phyloP scores from a whole-genome alignment of 2,329 filamentous ascomycete species.

The Claviceps sp. region DNA sequence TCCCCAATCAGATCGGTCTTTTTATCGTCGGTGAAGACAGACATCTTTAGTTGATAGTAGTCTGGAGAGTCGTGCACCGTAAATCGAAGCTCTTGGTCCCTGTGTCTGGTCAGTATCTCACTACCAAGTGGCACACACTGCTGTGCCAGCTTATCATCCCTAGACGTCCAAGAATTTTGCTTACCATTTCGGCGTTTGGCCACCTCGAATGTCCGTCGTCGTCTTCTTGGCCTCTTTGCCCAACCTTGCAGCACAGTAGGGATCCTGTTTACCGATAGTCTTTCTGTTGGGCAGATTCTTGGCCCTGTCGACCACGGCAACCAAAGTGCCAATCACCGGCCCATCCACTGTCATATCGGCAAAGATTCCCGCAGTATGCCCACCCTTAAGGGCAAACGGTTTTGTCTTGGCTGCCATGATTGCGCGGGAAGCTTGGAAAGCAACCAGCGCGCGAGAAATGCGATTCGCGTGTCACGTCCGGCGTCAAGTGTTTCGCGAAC shows the following conservation, averaged over 20 bases:
- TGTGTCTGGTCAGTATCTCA: conserved; percentile 24
- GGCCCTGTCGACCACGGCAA: conserved; percentile 82
- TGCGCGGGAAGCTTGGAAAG: neutral
- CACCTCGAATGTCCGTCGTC: conserved; percentile 80
- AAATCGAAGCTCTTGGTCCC: conserved; percentile 96
- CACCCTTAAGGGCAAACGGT: conserved; percentile 42
- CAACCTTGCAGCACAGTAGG: conserved; percentile 84
- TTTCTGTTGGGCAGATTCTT: conserved; percentile 96
- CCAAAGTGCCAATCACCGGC: conserved; percentile 82
- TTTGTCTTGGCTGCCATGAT: conserved; percentile 41
- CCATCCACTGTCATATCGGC: conserved; percentile 90
- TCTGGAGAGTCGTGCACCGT: conserved; percentile 92
- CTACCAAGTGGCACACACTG: no score
- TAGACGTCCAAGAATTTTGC: conserved; percentile 4
- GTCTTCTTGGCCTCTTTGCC: conserved; percentile 98
- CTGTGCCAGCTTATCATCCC: no score
- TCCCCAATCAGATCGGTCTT: conserved; percentile 95
- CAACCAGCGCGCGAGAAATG: neutral
- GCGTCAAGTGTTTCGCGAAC: neutral
- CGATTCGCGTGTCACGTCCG: conserved; percentile 1
- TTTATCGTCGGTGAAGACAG: conserved; percentile 96
- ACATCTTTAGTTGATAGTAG: conserved; percentile 90
- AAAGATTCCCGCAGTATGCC: conserved; percentile 85
- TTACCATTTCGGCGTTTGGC: conserved; percentile 92
- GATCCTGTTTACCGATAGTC: conserved; percentile 96